Conservation (phyloP, 331 rosid species). For the Rhamnella rubrinervis region DNA sequence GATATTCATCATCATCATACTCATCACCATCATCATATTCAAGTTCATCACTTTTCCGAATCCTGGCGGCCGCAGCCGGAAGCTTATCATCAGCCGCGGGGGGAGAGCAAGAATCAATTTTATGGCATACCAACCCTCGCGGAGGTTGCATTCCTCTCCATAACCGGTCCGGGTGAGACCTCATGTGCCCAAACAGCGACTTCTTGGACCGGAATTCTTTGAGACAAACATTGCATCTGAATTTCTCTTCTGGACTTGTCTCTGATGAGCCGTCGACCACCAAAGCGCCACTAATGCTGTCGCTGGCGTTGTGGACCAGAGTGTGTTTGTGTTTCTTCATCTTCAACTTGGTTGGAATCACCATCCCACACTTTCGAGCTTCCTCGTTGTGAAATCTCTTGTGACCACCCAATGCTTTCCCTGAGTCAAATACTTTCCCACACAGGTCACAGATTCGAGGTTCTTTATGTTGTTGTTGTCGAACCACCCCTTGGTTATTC, state of each 20-base stretch:
- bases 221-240: slow-evolving; percentile 14
- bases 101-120: background rate
- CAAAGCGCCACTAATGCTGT: background rate
- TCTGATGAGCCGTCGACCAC: background rate
- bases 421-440: slow-evolving; percentile 24
- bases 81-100: background rate
- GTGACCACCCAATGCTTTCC: slow-evolving; percentile 63
- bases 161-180: slow-evolving; percentile 27
- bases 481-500: no score
- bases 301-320: no score
- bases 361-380: background rate
- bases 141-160: slow-evolving; percentile 45
- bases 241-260: background rate
- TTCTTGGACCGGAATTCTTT: slow-evolving; percentile 11
- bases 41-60: background rate
- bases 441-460: slow-evolving; percentile 36
- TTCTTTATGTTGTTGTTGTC: no score
- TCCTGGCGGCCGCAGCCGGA: background rate
- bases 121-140: no score
- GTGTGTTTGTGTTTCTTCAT: background rate
- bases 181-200: slow-evolving; percentile 35
- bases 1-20: background rate
- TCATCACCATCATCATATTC: background rate
- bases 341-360: slow-evolving; percentile 10
- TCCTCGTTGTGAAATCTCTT: slow-evolving; percentile 37